Evolutionary conservation across 495 filamentous ascomycete species (phyloP).

Genomic region (Penicillium canescens): DNA sequence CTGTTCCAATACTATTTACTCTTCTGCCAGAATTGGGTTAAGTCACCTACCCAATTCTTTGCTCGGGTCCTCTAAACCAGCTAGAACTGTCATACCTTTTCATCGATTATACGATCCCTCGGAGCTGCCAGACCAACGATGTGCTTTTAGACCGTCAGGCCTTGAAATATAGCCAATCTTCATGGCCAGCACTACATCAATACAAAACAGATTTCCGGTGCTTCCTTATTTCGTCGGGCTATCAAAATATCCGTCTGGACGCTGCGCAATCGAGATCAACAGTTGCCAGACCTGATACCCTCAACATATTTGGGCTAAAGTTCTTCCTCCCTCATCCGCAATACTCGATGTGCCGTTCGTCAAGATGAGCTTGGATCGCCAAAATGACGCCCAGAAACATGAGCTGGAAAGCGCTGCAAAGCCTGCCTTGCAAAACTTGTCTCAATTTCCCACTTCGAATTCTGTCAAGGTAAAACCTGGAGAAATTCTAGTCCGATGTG

Average conservation of each 20-base stretch:
- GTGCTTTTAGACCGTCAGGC: slow-evolving; percentile 17
- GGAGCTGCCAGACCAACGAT: slow-evolving; percentile 13
- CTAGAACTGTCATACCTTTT: not conserved
- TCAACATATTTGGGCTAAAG: not conserved
- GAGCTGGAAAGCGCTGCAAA: slow-evolving; percentile 21
- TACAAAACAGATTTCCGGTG: slow-evolving; percentile 5
- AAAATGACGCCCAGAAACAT: slow-evolving; percentile 22
- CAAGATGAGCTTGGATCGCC: slow-evolving; percentile 44
- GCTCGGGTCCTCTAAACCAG: no score
- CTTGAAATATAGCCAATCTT: slow-evolving; percentile 16
- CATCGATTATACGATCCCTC: not conserved
- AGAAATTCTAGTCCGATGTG: not conserved
- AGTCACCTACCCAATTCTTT: no score
- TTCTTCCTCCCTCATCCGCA: not conserved
- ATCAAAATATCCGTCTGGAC: not conserved
- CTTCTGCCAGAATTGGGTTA: no score
- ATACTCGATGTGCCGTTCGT: slow-evolving; percentile 8
- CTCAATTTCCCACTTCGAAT: slow-evolving; percentile 25
- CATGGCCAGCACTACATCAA: slow-evolving; percentile 21
- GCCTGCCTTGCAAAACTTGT: slow-evolving; percentile 16
- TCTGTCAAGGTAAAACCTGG: slow-evolving; percentile 26
- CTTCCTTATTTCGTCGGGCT: slow-evolving; percentile 5
- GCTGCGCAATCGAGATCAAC: not conserved
- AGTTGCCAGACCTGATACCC: not conserved
- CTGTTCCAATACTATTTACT: not conserved